These are phyloP conservation scores for Entamoeba dispar DNA, from an alignment of 208 protist genomes.

Conservation along the genomic window DNA sequence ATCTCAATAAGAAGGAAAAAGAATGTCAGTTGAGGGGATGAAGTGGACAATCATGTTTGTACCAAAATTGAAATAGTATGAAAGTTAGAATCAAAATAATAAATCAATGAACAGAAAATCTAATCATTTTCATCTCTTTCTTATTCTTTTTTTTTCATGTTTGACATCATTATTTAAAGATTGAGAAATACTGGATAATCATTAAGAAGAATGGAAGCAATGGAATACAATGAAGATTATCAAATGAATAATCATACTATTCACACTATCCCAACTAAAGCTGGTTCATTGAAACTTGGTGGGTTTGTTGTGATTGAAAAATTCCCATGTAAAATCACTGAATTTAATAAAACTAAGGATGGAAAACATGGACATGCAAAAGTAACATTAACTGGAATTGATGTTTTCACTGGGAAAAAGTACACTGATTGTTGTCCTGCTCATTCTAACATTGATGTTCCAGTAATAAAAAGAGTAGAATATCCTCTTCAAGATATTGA, in stretches of 20 bases:
- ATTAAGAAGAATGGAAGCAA: background rate
- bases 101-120: background rate
- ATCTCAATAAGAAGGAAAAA: background rate
- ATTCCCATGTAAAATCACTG: constrained; percentile 19
- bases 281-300: background rate
- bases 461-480: constrained; percentile 46
- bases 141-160: background rate
- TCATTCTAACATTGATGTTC: constrained; percentile 14
- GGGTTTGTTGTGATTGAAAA: background rate
- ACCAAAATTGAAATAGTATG: background rate
- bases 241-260: background rate
- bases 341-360: constrained; percentile 12
- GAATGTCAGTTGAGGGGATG: background rate
- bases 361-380: constrained; percentile 33
- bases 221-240: background rate
- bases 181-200: background rate
- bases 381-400: constrained; percentile 2
- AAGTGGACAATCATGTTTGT: background rate
- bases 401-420: constrained; percentile 27
- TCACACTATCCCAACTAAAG: background rate
- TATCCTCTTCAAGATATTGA: background rate
- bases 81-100: background rate
- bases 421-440: constrained; percentile 7
- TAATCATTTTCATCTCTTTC: background rate
- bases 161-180: background rate